These are phyloP conservation scores for Drosera capensis DNA, from an alignment of 148 eudicot genomes.

Conservation along the genomic window DNA sequence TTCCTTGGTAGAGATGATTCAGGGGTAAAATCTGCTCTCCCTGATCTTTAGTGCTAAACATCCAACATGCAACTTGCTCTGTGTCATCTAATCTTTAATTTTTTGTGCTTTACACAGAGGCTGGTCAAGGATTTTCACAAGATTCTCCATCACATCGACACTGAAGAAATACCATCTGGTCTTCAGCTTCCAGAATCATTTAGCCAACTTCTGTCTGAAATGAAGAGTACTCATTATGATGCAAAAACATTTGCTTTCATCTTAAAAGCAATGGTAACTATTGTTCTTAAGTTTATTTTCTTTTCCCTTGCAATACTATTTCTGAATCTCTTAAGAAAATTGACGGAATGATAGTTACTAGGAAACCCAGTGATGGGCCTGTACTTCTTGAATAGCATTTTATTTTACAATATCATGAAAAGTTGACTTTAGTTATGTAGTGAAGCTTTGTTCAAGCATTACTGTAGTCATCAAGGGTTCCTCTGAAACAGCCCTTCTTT, in stretches of 20 bases:
- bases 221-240: slow-evolving; percentile 63
- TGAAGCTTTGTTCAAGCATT: no score
- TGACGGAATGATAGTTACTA: no score
- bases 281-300: not conserved
- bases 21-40: slow-evolving; percentile 49
- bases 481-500: no score
- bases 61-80: not conserved
- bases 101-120: slow-evolving; percentile 35
- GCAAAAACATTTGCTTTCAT: slow-evolving; percentile 78
- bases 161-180: slow-evolving; percentile 51
- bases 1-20: slow-evolving; percentile 76
- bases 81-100: slow-evolving; percentile 2
- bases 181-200: slow-evolving; percentile 76
- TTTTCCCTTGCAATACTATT: not conserved
- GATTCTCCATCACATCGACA: slow-evolving; percentile 66
- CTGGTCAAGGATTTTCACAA: slow-evolving; percentile 74
- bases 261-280: slow-evolving; percentile 83
- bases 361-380: no score
- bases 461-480: no score
- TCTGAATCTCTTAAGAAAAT: not conserved
- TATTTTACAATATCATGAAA: no score
- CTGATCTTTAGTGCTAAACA: not conserved
- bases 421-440: no score
- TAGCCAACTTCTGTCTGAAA: slow-evolving; percentile 71
- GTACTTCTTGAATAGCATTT: no score